Percentiles rank a stretch among this genome's conserved stretches.
Evolutionary conservation across 352 stramenopile species (phyloP).

Genomic region (Globisporangium cylindrosporum): DNA sequence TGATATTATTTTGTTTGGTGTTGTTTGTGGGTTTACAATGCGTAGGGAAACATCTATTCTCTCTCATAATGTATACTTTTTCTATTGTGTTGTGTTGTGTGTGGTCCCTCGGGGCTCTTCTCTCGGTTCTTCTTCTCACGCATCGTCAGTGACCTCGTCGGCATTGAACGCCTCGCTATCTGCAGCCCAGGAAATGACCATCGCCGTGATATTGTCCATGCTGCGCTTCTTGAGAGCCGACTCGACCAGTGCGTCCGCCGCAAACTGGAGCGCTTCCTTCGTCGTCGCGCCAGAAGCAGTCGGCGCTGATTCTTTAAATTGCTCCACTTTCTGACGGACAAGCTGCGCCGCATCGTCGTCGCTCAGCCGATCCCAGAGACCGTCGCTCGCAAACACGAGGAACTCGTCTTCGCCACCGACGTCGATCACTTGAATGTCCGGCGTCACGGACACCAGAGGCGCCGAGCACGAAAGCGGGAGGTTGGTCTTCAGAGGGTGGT

Average conservation of each 20-base stretch:
- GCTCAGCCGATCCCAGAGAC: slow-evolving; percentile 73
- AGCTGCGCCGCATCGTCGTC: slow-evolving; percentile 65
- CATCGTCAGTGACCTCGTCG: slow-evolving; percentile 18
- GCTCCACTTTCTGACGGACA: slow-evolving; percentile 48
- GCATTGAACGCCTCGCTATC: slow-evolving; percentile 16
- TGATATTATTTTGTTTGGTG: background rate
- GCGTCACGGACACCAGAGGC: slow-evolving; percentile 66
- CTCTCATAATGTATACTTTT: slow-evolving; percentile 10
- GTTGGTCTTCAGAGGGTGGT: slow-evolving; percentile 74
- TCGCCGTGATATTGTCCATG: slow-evolving; percentile 84
- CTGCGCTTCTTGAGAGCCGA: slow-evolving; percentile 59
- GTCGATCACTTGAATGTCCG: slow-evolving; percentile 69
- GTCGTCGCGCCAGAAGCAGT: slow-evolving; percentile 22
- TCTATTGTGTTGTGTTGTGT: slow-evolving; percentile 6
- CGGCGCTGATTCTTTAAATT: slow-evolving; percentile 26
- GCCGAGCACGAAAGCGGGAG: slow-evolving; percentile 54
- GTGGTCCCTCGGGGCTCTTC: background rate
- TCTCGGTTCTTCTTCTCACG: slow-evolving; percentile 1
- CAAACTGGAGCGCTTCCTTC: slow-evolving; percentile 54
- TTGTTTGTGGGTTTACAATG: background rate
- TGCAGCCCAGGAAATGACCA: slow-evolving; percentile 60
- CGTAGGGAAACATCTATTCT: slow-evolving; percentile 10
- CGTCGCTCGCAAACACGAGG: slow-evolving; percentile 76
- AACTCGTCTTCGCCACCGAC: slow-evolving; percentile 48
- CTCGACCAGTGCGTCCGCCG: slow-evolving; percentile 66